Evolutionary conservation across 2,329 filamentous ascomycete genomes (phyloP).

Genomic region (Alternaria ethzedia): DNA sequence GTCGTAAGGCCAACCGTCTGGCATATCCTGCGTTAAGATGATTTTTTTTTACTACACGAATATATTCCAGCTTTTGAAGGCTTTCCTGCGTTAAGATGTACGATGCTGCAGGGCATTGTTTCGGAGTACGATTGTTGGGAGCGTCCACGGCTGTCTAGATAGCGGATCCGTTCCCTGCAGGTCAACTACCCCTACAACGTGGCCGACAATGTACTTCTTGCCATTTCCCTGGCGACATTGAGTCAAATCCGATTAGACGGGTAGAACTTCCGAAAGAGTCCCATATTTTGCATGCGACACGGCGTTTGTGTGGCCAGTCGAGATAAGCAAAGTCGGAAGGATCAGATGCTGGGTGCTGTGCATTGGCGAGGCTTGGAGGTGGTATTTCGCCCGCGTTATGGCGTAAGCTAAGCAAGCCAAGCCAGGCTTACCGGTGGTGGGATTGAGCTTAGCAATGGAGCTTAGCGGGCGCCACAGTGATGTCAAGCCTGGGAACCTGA

Average conservation of each 20-base stretch:
- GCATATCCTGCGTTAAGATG: not conserved
- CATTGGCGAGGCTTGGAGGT: constrained; percentile 12
- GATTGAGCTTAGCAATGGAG: constrained; percentile 7
- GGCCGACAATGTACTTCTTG: not conserved
- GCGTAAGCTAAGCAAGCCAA: constrained; percentile 17
- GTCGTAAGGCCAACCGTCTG: not conserved
- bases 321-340: not conserved
- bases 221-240: not conserved
- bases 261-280: not conserved
- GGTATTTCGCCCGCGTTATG: not conserved
- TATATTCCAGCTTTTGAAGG: too few relatives aligned
- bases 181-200: not conserved
- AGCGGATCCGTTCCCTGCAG: not conserved
- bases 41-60: too few relatives aligned
- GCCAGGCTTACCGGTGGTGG: constrained; percentile 5
- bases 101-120: not conserved
- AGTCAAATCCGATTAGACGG: not conserved
- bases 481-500: constrained; percentile 2
- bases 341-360: not conserved
- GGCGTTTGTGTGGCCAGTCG: not conserved
- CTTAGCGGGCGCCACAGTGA: constrained; percentile 14
- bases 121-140: not conserved
- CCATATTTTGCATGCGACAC: not conserved
- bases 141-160: not conserved
- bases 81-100: not conserved